Percentiles rank a stretch among this genome's conserved stretches.
These are phyloP conservation scores for Epichloe coenophiala DNA, from an alignment of 2,329 filamentous ascomycete genomes.

Conservation along the genomic window DNA sequence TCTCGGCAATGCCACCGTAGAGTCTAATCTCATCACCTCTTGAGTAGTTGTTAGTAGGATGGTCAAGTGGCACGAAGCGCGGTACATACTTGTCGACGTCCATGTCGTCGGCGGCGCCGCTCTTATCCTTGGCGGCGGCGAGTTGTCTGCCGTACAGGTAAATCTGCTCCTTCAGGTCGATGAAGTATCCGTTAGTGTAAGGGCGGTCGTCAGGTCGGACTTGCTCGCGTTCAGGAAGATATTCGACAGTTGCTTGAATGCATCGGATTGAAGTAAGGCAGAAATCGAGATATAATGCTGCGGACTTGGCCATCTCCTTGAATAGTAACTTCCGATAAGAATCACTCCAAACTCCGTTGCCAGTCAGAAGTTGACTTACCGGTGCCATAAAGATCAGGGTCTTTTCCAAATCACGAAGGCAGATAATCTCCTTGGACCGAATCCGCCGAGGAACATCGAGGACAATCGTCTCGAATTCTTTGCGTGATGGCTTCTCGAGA, in stretches of 20 bases:
- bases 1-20: conserved; percentile 67
- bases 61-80: conserved; percentile 16
- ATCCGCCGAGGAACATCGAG: conserved; percentile 69
- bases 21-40: conserved; percentile 59
- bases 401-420: conserved; percentile 88
- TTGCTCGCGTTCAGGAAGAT: conserved; percentile 76
- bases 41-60: conserved; percentile 15
- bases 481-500: conserved; percentile 56
- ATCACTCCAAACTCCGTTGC: conserved; percentile 45
- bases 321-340: conserved; percentile 56
- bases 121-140: conserved; percentile 56
- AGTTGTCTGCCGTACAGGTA: conserved; percentile 78
- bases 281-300: conserved; percentile 66
- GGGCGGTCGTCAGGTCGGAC: conserved; percentile 72
- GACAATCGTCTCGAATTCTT: conserved; percentile 70
- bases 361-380: conserved; percentile 60
- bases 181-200: conserved; percentile 92
- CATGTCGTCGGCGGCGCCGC: conserved; percentile 43
- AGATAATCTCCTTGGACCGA: conserved; percentile 72
- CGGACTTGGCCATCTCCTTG: conserved; percentile 67
- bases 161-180: conserved; percentile 91
- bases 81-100: conserved; percentile 43
- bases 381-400: conserved; percentile 80
- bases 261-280: conserved; percentile 83
- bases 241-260: conserved; percentile 78